Conservation (phyloP, 2,329 filamentous ascomycete species). For the Cercospora janseana region DNA sequence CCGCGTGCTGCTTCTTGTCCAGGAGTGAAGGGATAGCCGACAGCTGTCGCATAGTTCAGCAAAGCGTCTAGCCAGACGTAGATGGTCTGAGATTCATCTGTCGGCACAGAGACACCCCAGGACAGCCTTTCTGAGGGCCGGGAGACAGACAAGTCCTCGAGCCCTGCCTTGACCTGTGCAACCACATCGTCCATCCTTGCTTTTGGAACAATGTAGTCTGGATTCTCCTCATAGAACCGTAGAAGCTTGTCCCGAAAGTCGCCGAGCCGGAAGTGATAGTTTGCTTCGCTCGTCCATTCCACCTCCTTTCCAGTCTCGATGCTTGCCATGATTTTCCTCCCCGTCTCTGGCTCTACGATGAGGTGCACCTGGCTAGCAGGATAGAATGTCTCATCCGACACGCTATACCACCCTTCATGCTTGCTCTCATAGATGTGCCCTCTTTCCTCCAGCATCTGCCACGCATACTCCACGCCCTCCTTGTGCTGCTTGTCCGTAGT, state of each 20-base stretch:
- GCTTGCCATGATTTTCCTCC: slow-evolving; percentile 72
- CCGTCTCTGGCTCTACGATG: slow-evolving; percentile 73
- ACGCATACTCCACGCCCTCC: slow-evolving; percentile 84
- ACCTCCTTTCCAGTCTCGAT: slow-evolving; percentile 88
- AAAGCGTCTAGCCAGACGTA: slow-evolving; percentile 98
- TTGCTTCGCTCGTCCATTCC: slow-evolving; percentile 89
- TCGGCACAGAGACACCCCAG: slow-evolving; percentile 89
- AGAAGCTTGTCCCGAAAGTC: slow-evolving; percentile 76
- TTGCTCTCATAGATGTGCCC: slow-evolving; percentile 26
- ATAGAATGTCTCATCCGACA: slow-evolving; percentile 96
- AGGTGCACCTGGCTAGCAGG: slow-evolving; percentile 72
- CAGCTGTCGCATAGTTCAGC: slow-evolving; percentile 86
- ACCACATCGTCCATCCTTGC: slow-evolving; percentile 76
- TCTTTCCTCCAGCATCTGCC: slow-evolving; percentile 70
- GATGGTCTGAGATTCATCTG: slow-evolving; percentile 81
- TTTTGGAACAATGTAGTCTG: slow-evolving; percentile 70
- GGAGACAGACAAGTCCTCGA: slow-evolving; percentile 87
- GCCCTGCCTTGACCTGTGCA: slow-evolving; percentile 69
- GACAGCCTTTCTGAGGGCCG: slow-evolving; percentile 71
- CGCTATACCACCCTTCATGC: slow-evolving; percentile 85
- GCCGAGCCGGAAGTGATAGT: slow-evolving; percentile 92
- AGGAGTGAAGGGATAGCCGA: slow-evolving; percentile 79
- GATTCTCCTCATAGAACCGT: slow-evolving; percentile 74
- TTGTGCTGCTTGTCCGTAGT: slow-evolving; percentile 83
- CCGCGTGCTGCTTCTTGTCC: slow-evolving; percentile 61